Percentiles rank a stretch among this genome's conserved stretches.
Evolutionary conservation across 495 filamentous ascomycete genomes (phyloP).

Genomic region (Daldinia bambusicola): DNA sequence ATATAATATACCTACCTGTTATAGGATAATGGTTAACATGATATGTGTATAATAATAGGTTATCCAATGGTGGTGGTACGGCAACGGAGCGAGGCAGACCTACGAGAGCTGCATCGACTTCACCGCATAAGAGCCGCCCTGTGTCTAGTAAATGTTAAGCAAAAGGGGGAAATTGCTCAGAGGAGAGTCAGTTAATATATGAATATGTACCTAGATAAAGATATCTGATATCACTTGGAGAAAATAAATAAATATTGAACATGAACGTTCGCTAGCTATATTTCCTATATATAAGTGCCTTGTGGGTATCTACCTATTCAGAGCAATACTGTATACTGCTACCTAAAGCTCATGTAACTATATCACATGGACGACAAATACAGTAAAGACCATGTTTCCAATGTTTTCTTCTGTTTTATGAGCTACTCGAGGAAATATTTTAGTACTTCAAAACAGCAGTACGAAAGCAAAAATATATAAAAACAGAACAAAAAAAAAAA

Average conservation of each 20-base stretch:
- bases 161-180: not conserved
- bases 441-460: constrained; percentile 34
- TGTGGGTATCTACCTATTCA: not conserved
- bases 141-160: not conserved
- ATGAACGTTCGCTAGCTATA: not conserved
- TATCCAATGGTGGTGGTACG: constrained; percentile 78
- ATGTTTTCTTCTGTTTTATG: constrained; percentile 34
- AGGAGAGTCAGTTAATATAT: not conserved
- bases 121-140: constrained; percentile 45
- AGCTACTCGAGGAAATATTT: constrained; percentile 41
- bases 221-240: too few relatives aligned
- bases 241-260: not conserved
- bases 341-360: not conserved
- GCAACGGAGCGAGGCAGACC: constrained; percentile 72
- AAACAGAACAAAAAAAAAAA: too few relatives aligned
- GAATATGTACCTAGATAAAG: not conserved
- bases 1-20: too few relatives aligned
- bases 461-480: constrained; percentile 47
- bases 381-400: not conserved
- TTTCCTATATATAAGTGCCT: not conserved
- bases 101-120: constrained; percentile 82
- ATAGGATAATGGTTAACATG: not conserved
- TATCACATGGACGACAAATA: not conserved
- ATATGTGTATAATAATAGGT: constrained; percentile 52
- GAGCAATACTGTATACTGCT: too few relatives aligned